A percentile compares a stretch with the other conserved stretches of the same genome.
Evolutionary conservation across 441 rosid species (phyloP).

Genomic region (Corymbia citriodora): DNA sequence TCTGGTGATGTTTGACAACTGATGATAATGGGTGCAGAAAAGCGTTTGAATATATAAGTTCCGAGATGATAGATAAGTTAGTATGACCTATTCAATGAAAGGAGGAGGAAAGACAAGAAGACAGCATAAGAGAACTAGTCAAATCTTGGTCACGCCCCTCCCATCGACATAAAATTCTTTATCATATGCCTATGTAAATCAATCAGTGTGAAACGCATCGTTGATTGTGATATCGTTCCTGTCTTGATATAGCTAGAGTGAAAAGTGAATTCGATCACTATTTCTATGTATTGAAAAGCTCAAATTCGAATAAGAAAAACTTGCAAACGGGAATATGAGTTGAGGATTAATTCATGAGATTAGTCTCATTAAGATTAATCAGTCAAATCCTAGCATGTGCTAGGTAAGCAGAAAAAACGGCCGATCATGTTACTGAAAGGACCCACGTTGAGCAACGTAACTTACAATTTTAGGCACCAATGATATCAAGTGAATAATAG

Average conservation of each 20-base stretch:
- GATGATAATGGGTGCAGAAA: neutral
- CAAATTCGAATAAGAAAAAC: neutral
- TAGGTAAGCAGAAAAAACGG: neutral
- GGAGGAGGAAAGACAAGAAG: neutral
- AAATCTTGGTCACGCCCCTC: neutral
- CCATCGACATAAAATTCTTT: neutral
- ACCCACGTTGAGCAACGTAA: neutral
- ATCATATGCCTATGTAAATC: neutral
- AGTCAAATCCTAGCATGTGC: neutral
- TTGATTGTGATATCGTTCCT: neutral
- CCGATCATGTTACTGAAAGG: neutral
- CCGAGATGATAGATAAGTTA: neutral
- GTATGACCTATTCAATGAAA: neutral
- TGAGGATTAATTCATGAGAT: neutral
- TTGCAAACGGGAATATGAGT: neutral
- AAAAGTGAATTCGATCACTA: neutral
- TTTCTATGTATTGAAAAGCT: neutral
- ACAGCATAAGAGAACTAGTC: too few relatives aligned
- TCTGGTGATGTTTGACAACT: neutral
- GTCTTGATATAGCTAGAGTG: neutral
- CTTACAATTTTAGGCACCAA: neutral
- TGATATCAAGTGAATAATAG: neutral
- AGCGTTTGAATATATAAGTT: neutral
- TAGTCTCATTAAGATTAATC: neutral
- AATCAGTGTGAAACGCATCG: neutral